Evolutionary conservation across 306 rosid genomes (phyloP).

Genomic region (Vigna trinervia): DNA sequence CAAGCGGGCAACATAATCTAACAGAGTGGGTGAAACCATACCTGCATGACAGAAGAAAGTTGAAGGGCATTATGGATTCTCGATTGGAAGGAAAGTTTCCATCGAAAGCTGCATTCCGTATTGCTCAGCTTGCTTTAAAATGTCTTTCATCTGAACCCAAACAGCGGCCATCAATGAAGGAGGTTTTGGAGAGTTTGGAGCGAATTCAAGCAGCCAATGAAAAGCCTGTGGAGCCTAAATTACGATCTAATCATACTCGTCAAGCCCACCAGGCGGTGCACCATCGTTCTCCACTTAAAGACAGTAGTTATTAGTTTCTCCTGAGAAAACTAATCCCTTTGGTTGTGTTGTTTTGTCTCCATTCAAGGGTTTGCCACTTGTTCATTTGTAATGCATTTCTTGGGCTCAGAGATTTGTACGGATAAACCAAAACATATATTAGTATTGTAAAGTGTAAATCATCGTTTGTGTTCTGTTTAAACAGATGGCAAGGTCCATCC

Average conservation of each 20-base stretch:
- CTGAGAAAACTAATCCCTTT: not conserved
- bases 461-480: conserved; percentile 5
- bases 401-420: conserved; percentile 34
- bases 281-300: conserved; percentile 61
- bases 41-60: conserved; percentile 69
- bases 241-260: conserved; percentile 42
- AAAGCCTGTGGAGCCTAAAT: conserved; percentile 55
- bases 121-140: conserved; percentile 73
- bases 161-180: conserved; percentile 86
- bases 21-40: conserved; percentile 85
- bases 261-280: conserved; percentile 58
- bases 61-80: conserved; percentile 78
- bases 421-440: not conserved
- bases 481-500: not conserved
- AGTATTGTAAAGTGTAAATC: conserved; percentile 10
- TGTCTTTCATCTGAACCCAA: conserved; percentile 85
- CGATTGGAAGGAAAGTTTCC: conserved; percentile 77
- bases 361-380: not conserved
- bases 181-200: conserved; percentile 73
- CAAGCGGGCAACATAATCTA: conserved; percentile 67
- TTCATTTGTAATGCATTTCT: conserved; percentile 27
- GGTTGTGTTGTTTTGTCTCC: conserved; percentile 9
- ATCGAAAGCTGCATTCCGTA: conserved; percentile 74
- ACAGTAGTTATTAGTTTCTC: conserved; percentile 4
- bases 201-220: conserved; percentile 64